A percentile compares a stretch with the other conserved stretches of the same genome.
Evolutionary conservation across 2,329 filamentous ascomycete genomes (phyloP).

Genomic region (Nannizzia gypsea): DNA sequence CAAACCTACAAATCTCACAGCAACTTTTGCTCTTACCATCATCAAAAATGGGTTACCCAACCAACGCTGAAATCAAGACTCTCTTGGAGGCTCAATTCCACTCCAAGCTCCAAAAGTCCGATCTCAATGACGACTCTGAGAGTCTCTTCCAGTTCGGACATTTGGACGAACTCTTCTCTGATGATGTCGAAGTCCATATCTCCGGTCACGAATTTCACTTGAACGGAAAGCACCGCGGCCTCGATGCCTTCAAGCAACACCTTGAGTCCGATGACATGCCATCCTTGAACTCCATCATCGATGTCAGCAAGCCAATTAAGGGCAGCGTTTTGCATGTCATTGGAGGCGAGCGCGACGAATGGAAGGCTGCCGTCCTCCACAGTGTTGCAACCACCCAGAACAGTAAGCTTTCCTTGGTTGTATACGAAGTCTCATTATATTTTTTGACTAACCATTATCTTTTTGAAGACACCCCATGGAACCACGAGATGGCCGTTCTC

Average conservation of each 20-base stretch:
- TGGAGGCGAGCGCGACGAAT: constrained; percentile 8
- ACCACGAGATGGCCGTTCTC: constrained; percentile 9
- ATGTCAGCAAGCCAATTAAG: constrained; percentile 10
- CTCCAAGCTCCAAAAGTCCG: constrained; percentile 4
- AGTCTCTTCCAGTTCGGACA: constrained; percentile 9
- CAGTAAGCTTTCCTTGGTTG: constrained; percentile 1
- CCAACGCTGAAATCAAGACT: constrained; percentile 8
- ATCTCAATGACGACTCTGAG: constrained; percentile 6
- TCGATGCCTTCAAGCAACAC: constrained; percentile 8
- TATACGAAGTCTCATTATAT: background rate
- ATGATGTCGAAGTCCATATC: constrained; percentile 10
- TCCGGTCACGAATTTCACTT: constrained; percentile 9
- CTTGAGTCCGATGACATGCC: constrained; percentile 10
- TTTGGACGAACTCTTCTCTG: constrained; percentile 9
- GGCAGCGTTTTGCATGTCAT: constrained; percentile 9
- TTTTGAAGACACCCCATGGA: constrained; percentile 8
- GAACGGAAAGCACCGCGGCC: constrained; percentile 6
- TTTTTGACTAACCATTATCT: background rate
- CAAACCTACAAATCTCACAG: background rate
- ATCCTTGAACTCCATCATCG: constrained; percentile 7
- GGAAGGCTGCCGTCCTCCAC: constrained; percentile 10
- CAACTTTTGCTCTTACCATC: background rate
- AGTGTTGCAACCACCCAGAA: constrained; percentile 9
- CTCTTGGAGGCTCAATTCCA: constrained; percentile 10
- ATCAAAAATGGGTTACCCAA: constrained; percentile 7